Percentiles rank a stretch among this genome's conserved stretches.
These are phyloP conservation scores for Eimeria praecox DNA, from an alignment of 169 alveolate genomes.

Conservation along the genomic window DNA sequence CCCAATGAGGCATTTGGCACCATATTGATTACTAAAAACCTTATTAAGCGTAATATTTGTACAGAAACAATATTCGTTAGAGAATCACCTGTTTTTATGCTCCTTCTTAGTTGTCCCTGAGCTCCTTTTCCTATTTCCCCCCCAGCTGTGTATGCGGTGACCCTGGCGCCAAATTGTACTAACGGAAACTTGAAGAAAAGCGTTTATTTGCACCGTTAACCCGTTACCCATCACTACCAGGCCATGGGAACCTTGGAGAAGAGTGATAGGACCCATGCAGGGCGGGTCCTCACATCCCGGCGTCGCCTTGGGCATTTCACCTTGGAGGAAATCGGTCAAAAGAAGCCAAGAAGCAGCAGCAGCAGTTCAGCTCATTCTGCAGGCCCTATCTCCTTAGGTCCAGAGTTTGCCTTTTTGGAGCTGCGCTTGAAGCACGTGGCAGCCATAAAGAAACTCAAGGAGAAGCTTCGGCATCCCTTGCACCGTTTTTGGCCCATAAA, in stretches of 20 bases:
- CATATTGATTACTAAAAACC: neutral
- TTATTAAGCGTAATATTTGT: too few relatives aligned
- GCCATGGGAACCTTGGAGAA: neutral
- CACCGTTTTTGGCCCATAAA: conserved; percentile 64
- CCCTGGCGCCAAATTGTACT: neutral
- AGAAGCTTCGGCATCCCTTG: conserved; percentile 64
- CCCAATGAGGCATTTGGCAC: neutral
- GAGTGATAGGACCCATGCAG: conserved; percentile 23
- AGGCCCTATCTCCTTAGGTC: neutral
- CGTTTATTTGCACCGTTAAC: neutral
- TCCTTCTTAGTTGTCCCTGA: neutral
- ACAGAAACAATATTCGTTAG: neutral
- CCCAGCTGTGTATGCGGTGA: neutral
- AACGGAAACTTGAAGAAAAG: neutral
- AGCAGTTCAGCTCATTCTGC: neutral
- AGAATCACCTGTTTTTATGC: neutral
- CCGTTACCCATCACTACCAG: neutral
- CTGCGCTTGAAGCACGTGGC: conserved; percentile 39
- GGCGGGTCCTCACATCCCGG: conserved; percentile 36
- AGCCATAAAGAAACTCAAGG: conserved; percentile 17
- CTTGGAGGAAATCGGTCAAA: neutral
- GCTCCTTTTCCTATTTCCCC: neutral
- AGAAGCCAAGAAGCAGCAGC: neutral
- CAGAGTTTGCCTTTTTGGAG: conserved; percentile 1
- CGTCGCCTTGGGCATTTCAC: conserved; percentile 15